Evolutionary conservation across 345 rosid genomes (phyloP), one percentile per base, ranked within the genome.

Genomic region (Turritis glabra): DNA sequence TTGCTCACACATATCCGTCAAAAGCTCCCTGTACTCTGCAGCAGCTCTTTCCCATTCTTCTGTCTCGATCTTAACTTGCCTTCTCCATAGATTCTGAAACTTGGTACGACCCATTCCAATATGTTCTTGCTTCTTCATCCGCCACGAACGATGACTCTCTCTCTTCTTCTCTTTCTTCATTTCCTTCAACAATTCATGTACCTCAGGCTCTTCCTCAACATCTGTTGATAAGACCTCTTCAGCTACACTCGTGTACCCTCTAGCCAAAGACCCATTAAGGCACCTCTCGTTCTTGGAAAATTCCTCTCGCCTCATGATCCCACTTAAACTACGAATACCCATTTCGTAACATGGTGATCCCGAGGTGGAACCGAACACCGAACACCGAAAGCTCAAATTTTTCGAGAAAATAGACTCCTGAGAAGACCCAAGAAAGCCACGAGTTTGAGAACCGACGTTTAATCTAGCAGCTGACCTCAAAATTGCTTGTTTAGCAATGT

Each of bases 1-100:
- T 2, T 92, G 88, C 83, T 88, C 90, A 75, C 98, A 92, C 99
- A 96, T 96, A 62, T 96, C 95, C 64, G 30, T 70, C 79, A 96
- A 73, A 58, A 96, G 90, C 81, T 92, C 97, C 79, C 50, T 83
- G 29, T 92, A 96, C 80, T 96, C 99, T 2, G 73, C 83, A 2
- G 90, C 95, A 3, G 99, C 99, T 67, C 72, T 77, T 56, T 92
- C 91, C 99, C 99, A 96, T 11, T 97, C 96, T 80, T 96, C 94
- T 1, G 92, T 88, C 85, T 96, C 99, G 25, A 90, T 82, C 86
- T 84, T 88, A 74, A 92, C 93, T 67, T 95, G 99, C 78, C 98
- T 85, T 75, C 83, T 83, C 82, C 77, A 85, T 43, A 95, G 77
- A 74, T 47, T 50, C 33, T 47, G 57, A 73, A 79, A 85, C 84